Evolutionary conservation across 2,329 filamentous ascomycete genomes (phyloP).

Genomic region (Furcasterigmium sp.): DNA sequence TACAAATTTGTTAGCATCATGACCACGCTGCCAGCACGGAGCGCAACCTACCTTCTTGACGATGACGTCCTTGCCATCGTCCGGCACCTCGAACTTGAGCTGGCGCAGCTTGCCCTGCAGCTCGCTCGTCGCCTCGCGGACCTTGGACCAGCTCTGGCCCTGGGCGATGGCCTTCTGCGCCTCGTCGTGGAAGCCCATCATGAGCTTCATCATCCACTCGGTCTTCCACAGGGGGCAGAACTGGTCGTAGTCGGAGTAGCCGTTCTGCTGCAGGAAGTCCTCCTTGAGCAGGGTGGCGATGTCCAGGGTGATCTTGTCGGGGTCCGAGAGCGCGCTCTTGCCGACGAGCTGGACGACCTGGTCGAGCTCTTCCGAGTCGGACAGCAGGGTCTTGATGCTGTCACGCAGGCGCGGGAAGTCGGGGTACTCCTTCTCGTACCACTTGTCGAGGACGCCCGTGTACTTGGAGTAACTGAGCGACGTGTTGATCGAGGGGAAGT

Average conservation of each 20-base stretch:
- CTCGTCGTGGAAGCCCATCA: conserved; percentile 97
- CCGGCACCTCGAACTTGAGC: conserved; percentile 96
- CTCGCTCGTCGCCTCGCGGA: conserved; percentile 83
- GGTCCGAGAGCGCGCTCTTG: conserved; percentile 92
- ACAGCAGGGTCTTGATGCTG: conserved; percentile 87
- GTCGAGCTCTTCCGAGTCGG: conserved; percentile 94
- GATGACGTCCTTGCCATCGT: conserved; percentile 75
- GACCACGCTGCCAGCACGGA: neutral
- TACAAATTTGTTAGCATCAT: conserved; percentile 39
- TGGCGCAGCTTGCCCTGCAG: conserved; percentile 79
- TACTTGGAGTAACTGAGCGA: conserved; percentile 96
- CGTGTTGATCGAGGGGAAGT: conserved; percentile 98
- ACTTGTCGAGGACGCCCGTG: conserved; percentile 80
- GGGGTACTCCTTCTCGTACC: conserved; percentile 87
- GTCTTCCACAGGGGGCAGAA: conserved; percentile 99
- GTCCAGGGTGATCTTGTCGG: conserved; percentile 97
- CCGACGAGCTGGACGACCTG: conserved; percentile 98
- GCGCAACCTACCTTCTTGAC: conserved; percentile 69
- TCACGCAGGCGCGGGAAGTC: conserved; percentile 92
- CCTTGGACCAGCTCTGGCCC: conserved; percentile 87
- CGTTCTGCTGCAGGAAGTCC: conserved; percentile 98
- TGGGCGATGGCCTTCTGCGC: conserved; percentile 90
- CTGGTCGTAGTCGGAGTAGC: conserved; percentile 98
- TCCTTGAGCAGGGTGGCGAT: conserved; percentile 91
- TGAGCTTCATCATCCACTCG: conserved; percentile 99